A percentile compares a stretch with the other conserved stretches of the same genome.
These are phyloP conservation scores for Cynanchum wilfordii DNA, from an alignment of 257 asterid genomes.

Conservation along the genomic window DNA sequence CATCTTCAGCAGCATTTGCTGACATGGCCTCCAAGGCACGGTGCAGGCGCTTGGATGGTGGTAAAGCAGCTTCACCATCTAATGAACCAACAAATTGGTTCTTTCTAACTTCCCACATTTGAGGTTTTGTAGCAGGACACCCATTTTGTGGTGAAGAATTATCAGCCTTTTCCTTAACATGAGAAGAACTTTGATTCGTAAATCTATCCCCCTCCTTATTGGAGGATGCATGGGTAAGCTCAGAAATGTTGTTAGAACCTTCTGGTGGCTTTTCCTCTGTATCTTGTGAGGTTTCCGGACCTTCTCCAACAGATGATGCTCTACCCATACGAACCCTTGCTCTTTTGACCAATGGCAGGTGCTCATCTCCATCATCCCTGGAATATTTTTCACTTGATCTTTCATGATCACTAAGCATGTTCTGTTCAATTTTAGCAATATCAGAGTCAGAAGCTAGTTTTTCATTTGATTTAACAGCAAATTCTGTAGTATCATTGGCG, in stretches of 20 bases:
- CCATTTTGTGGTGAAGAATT: constrained; percentile 29
- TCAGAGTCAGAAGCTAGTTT: constrained; percentile 39
- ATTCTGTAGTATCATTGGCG: constrained; percentile 33
- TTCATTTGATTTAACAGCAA: constrained; percentile 30
- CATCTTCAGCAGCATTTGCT: constrained; percentile 79
- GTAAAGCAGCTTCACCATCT: constrained; percentile 88
- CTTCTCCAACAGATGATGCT: constrained; percentile 38
- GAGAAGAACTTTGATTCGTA: constrained; percentile 26
- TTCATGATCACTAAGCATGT: constrained; percentile 39
- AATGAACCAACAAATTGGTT: constrained; percentile 37
- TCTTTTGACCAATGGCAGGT: constrained; percentile 83
- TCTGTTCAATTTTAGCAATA: constrained; percentile 32
- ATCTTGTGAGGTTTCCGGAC: constrained; percentile 31
- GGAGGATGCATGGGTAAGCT: constrained; percentile 31
- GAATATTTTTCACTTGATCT: constrained; percentile 31
- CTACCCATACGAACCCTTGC: constrained; percentile 93
- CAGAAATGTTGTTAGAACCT: constrained; percentile 32
- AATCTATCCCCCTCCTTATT: constrained; percentile 41
- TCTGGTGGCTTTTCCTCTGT: constrained; percentile 44
- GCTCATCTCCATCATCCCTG: constrained; percentile 82
- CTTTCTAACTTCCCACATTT: constrained; percentile 43
- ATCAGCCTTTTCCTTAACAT: constrained; percentile 23
- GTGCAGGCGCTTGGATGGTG: constrained; percentile 91
- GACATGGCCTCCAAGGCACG: constrained; percentile 99
- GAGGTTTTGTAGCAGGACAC: constrained; percentile 39